These are phyloP conservation scores for Alternaria sp. DNA, from an alignment of 2,329 filamentous ascomycete species.

Conservation along the genomic window DNA sequence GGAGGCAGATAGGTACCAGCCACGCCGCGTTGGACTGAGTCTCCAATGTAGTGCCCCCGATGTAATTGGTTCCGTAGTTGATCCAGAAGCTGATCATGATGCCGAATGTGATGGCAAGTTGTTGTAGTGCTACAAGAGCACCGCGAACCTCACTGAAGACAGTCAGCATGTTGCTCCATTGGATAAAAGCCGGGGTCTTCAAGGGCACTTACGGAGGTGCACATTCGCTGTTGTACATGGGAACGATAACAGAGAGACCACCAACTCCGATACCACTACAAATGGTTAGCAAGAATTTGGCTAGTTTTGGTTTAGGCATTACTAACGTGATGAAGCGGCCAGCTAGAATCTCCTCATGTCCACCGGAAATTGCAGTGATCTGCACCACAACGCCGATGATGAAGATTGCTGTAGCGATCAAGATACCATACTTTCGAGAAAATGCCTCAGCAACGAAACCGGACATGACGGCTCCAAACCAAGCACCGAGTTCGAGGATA, in stretches of 20 bases:
- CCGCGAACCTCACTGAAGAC: slow-evolving; percentile 66
- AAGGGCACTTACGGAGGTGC: slow-evolving; percentile 56
- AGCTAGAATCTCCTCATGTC: slow-evolving; percentile 69
- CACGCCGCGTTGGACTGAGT: slow-evolving; percentile 73
- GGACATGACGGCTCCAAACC: slow-evolving; percentile 75
- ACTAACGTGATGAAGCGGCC: slow-evolving; percentile 73
- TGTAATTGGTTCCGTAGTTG: slow-evolving; percentile 53
- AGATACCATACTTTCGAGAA: slow-evolving; percentile 73
- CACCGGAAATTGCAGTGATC: slow-evolving; percentile 65
- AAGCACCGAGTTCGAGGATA: slow-evolving; percentile 79
- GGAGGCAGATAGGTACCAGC: slow-evolving; percentile 76
- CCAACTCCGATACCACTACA: slow-evolving; percentile 69
- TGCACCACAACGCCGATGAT: slow-evolving; percentile 75
- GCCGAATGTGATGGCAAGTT: slow-evolving; percentile 67
- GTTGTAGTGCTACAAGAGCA: slow-evolving; percentile 70
- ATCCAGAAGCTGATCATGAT: slow-evolving; percentile 46
- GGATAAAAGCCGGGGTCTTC: rapidly evolving
- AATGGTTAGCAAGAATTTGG: slow-evolving; percentile 18
- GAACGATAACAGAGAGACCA: slow-evolving; percentile 72
- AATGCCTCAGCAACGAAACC: slow-evolving; percentile 75
- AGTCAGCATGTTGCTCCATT: slow-evolving; percentile 48
- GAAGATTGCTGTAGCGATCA: slow-evolving; percentile 72
- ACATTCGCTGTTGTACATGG: slow-evolving; percentile 58
- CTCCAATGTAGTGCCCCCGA: slow-evolving; percentile 63
- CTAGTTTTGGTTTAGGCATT: rapidly evolving